Conservation (phyloP, 768 basidiomycete species). For the Phanerochaete carnosa region DNA sequence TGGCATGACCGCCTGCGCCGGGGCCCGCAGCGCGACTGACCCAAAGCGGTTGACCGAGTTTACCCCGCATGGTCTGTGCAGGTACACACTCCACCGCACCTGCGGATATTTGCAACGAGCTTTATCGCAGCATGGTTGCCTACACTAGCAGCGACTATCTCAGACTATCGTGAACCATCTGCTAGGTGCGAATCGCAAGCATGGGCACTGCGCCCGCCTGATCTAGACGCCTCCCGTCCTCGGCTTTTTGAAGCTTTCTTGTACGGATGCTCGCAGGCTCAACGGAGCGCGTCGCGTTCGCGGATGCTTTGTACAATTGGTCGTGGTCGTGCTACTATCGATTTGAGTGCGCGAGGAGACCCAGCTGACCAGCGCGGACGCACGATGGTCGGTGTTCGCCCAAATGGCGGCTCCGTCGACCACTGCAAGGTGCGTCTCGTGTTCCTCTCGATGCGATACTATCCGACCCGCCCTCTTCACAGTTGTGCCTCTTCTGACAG, state of each 20-base stretch:
- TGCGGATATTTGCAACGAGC: neutral
- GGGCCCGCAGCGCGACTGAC: neutral
- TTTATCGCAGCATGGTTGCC: neutral
- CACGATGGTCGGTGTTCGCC: too few relatives aligned
- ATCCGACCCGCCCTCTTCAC: too few relatives aligned
- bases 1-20: slow-evolving; percentile 1
- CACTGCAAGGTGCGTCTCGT: too few relatives aligned
- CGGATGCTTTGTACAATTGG: too few relatives aligned
- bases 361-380: neutral
- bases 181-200: neutral
- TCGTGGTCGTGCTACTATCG: neutral
- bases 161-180: too few relatives aligned
- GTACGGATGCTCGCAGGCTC: slow-evolving; percentile 1
- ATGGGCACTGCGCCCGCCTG: neutral
- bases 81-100: neutral
- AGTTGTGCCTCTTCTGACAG: neutral
- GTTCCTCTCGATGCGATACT: too few relatives aligned
- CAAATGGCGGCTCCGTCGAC: too few relatives aligned
- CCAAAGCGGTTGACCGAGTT: neutral
- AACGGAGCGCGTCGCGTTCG: neutral
- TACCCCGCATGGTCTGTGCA: slow-evolving; percentile 1
- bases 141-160: too few relatives aligned
- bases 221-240: slow-evolving; percentile 1
- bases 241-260: neutral
- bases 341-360: neutral